A percentile compares a stretch with the other conserved stretches of the same genome.
Evolutionary conservation across 163 green algal genomes (phyloP).

Genomic region (Chlorella variabilis): DNA sequence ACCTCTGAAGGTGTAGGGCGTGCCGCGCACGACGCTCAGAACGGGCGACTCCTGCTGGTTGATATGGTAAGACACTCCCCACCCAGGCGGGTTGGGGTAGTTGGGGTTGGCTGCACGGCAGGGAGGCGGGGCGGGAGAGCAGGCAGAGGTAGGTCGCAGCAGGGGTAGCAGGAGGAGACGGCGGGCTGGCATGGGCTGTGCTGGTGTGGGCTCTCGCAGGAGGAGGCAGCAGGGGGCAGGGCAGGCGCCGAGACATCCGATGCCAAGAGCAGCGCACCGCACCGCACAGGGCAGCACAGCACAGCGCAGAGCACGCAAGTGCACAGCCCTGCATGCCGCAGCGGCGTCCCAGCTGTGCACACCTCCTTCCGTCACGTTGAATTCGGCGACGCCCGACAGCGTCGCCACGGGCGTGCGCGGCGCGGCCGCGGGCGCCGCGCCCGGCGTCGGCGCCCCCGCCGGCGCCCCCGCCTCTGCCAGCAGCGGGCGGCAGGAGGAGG

Average conservation of each 20-base stretch:
- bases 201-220: too few species aligned
- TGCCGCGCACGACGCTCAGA: conserved; percentile 25
- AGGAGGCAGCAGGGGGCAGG: too few species aligned
- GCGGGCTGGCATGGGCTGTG: too few species aligned
- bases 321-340: too few species aligned
- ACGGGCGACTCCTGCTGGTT: conserved; percentile 39
- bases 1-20: conserved; percentile 35
- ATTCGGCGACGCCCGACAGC: not conserved
- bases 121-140: not conserved
- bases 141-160: too few species aligned
- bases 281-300: too few species aligned
- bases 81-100: conserved; percentile 47
- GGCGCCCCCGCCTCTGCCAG: not conserved
- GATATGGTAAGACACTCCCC: conserved; percentile 32
- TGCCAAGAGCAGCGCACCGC: too few species aligned
- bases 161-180: too few species aligned
- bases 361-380: conserved; percentile 26
- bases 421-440: not conserved
- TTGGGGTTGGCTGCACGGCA: conserved; percentile 26
- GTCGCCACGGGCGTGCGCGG: not conserved
- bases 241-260: too few species aligned
- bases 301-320: too few species aligned
- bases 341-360: too few species aligned
- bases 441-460: not conserved
- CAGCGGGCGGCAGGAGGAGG: conserved; percentile 5